Evolutionary conservation across 2,329 filamentous ascomycete genomes (phyloP).

Genomic region (Escovopsis sp.): DNA sequence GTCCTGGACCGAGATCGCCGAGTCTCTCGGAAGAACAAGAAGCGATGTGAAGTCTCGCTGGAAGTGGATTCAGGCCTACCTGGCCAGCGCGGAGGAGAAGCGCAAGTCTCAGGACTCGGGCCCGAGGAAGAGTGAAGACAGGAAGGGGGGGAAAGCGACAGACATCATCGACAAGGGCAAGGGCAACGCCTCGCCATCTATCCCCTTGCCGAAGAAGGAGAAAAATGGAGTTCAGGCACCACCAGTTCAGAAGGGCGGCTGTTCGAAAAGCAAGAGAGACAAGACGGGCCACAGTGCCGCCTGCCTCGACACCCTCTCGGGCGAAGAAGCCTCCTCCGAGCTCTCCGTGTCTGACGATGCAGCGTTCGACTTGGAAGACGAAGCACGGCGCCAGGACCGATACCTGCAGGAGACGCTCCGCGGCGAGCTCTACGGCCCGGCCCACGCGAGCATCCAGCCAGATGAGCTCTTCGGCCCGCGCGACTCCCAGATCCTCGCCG

Average conservation of each 20-base stretch:
- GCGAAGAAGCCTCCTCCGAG: slow-evolving; percentile 15
- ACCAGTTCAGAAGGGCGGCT: too few relatives aligned
- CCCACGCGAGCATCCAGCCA: slow-evolving; percentile 8
- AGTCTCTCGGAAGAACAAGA: slow-evolving; percentile 14
- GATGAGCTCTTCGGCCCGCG: slow-evolving; percentile 13
- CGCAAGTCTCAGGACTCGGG: too few relatives aligned
- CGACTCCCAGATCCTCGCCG: slow-evolving; percentile 22
- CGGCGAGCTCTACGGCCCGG: slow-evolving; percentile 15
- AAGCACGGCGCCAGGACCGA: slow-evolving; percentile 12
- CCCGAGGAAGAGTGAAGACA: too few relatives aligned
- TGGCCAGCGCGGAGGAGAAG: neutral
- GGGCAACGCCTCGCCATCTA: neutral
- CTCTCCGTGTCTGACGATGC: slow-evolving; percentile 10
- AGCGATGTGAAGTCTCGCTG: slow-evolving; percentile 18
- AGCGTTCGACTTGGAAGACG: slow-evolving; percentile 4
- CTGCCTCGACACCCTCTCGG: slow-evolving; percentile 10
- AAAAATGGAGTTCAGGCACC: neutral
- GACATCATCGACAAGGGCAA: neutral
- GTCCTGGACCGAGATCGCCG: slow-evolving; percentile 18
- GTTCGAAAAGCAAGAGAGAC: neutral
- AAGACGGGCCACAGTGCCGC: neutral
- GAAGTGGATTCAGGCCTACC: slow-evolving; percentile 14
- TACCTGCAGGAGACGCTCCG: slow-evolving; percentile 20
- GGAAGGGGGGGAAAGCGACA: neutral
- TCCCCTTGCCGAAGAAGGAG: neutral